Evolutionary conservation across 345 rosid species (phyloP).

Genomic region (Syzygium jambos): DNA sequence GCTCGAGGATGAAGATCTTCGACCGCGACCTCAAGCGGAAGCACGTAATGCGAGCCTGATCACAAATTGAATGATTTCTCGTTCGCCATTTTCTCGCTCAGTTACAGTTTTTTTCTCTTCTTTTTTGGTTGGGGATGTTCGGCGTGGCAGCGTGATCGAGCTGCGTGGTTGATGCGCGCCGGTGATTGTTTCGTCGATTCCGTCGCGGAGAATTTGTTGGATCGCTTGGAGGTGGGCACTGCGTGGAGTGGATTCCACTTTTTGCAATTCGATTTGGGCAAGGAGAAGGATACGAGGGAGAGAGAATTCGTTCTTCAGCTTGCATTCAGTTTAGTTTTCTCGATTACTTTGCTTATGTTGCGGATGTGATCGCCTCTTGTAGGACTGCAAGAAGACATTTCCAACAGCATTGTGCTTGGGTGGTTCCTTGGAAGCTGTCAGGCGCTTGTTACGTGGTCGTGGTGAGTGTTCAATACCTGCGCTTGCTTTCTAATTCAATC

Average conservation of each 20-base stretch:
- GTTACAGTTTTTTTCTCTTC: neutral
- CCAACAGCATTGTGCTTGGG: constrained; percentile 80
- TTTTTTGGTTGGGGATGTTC: neutral
- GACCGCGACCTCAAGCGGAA: constrained; percentile 82
- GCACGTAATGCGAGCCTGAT: constrained; percentile 33
- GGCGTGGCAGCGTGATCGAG: constrained; percentile 78
- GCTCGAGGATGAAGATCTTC: constrained; percentile 58
- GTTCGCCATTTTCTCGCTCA: neutral
- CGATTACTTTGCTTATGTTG: neutral
- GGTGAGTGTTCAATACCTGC: constrained; percentile 33
- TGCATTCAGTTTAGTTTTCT: neutral
- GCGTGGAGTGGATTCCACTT: neutral
- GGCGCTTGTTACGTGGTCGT: constrained; percentile 46
- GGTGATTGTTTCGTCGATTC: constrained; percentile 66
- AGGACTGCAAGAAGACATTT: constrained; percentile 89
- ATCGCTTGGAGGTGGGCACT: constrained; percentile 69
- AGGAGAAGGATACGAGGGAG: neutral
- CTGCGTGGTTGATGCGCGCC: constrained; percentile 77
- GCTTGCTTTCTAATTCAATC: neutral
- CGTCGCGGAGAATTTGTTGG: constrained; percentile 84
- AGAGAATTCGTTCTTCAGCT: neutral
- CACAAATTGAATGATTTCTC: neutral
- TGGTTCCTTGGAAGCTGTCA: constrained; percentile 66
- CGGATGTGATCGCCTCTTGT: neutral
- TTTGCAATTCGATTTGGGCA: neutral